A percentile compares a stretch with the other conserved stretches of the same genome.
These are phyloP conservation scores for Setomelanomma holmii DNA, from an alignment of 2,329 filamentous ascomycete genomes.

Conservation along the genomic window DNA sequence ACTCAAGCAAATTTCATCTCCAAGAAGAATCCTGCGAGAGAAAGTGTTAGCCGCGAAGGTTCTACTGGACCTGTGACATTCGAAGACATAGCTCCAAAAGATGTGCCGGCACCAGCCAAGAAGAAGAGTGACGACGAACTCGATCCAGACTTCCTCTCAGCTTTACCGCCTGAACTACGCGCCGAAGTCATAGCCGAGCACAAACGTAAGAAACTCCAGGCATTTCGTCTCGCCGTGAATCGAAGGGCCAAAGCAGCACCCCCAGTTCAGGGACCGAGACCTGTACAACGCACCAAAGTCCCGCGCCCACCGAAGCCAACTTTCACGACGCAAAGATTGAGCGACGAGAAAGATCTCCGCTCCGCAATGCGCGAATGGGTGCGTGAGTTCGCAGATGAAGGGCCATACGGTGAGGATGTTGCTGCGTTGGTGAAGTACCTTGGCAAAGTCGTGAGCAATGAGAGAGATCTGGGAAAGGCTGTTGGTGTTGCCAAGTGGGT, in stretches of 20 bases:
- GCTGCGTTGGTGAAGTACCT: constrained; percentile 77
- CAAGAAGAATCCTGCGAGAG: constrained; percentile 36
- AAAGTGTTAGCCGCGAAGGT: constrained; percentile 15
- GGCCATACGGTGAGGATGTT: constrained; percentile 81
- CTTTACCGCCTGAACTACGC: constrained; percentile 74
- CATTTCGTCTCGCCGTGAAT: constrained; percentile 38
- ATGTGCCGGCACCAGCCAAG: neutral
- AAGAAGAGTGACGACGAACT: constrained; percentile 27
- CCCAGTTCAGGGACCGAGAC: constrained; percentile 26
- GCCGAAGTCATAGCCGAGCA: constrained; percentile 79
- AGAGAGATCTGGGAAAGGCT: constrained; percentile 79
- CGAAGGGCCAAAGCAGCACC: constrained; percentile 12
- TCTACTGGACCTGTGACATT: constrained; percentile 30
- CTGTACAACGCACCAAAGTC: constrained; percentile 47
- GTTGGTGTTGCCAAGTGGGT: constrained; percentile 73
- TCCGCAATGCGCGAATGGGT: constrained; percentile 81
- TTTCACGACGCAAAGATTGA: constrained; percentile 67
- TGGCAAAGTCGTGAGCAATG: constrained; percentile 72
- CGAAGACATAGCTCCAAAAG: constrained; percentile 28
- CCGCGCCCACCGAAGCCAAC: constrained; percentile 62
- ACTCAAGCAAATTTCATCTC: constrained; percentile 77
- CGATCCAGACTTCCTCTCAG: constrained; percentile 74
- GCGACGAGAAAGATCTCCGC: constrained; percentile 68
- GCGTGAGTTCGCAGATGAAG: constrained; percentile 71
- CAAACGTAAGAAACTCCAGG: constrained; percentile 43